Conservation (phyloP, 345 rosid genomes). For the Mercurialis annua region DNA sequence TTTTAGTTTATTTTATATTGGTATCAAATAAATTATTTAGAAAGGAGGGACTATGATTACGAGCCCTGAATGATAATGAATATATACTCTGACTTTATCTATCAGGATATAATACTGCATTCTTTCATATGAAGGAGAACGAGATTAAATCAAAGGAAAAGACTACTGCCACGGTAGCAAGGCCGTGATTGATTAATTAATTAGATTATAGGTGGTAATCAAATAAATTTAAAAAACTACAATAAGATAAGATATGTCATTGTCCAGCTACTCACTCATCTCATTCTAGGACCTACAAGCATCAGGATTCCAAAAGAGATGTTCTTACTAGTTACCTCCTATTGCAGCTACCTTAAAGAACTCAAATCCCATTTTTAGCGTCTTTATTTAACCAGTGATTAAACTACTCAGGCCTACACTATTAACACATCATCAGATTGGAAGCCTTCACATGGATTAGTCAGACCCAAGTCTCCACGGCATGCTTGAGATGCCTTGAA, state of each 20-base stretch:
- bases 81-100: too few species aligned
- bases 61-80: too few species aligned
- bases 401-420: slow-evolving; percentile 21
- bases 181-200: background rate
- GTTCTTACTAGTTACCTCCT: slow-evolving; percentile 22
- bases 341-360: slow-evolving; percentile 2
- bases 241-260: background rate
- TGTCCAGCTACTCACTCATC: slow-evolving; percentile 18
- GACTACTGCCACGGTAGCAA: background rate
- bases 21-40: too few species aligned
- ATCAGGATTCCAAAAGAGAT: background rate
- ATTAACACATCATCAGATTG: slow-evolving; percentile 16
- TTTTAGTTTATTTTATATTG: too few species aligned
- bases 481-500: slow-evolving; percentile 38
- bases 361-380: slow-evolving; percentile 6
- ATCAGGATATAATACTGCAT: too few species aligned
- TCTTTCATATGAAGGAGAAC: too few species aligned
- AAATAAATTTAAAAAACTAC: too few species aligned
- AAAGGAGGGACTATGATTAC: too few species aligned
- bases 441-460: slow-evolving; percentile 27
- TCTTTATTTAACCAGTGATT: slow-evolving; percentile 16
- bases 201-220: background rate
- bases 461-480: slow-evolving; percentile 37
- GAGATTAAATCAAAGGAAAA: background rate
- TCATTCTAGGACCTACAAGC: slow-evolving; percentile 19